Evolutionary conservation across 2,329 filamentous ascomycete species (phyloP).

Genomic region (Calonectria fujianensis): DNA sequence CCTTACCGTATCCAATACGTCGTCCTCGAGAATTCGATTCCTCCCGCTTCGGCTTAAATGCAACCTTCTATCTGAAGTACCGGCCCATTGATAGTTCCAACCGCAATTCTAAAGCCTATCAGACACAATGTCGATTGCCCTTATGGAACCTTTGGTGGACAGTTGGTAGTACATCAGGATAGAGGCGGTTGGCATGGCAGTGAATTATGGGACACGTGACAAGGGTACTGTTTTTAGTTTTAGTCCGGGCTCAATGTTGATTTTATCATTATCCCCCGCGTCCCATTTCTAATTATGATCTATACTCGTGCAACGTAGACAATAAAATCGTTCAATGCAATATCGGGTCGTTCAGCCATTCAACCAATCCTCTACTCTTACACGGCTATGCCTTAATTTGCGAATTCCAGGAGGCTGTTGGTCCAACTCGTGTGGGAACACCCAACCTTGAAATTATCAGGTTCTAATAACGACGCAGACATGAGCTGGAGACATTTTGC

Average conservation of each 20-base stretch:
- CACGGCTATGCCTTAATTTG: not conserved
- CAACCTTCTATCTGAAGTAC: not conserved
- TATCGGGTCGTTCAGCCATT: not conserved
- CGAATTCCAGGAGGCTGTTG: no score
- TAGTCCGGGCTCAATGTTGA: not conserved
- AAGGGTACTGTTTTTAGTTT: not conserved
- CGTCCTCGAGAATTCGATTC: not conserved
- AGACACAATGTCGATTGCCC: not conserved
- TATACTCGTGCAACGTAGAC: not conserved
- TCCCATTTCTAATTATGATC: not conserved
- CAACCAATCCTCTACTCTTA: not conserved
- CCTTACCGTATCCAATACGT: not conserved
- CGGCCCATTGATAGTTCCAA: not conserved
- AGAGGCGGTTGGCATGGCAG: not conserved
- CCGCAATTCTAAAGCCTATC: not conserved
- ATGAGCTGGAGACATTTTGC: no score
- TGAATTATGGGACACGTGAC: not conserved
- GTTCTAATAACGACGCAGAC: no score
- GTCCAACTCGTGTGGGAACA: no score
- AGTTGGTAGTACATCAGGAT: not conserved
- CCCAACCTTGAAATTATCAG: no score
- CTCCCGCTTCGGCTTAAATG: not conserved
- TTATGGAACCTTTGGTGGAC: not conserved
- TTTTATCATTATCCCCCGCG: not conserved
- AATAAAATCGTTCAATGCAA: not conserved